phyloP scores from a whole-genome alignment of 169 alveolate genomes.

The Neospora caninum region DNA sequence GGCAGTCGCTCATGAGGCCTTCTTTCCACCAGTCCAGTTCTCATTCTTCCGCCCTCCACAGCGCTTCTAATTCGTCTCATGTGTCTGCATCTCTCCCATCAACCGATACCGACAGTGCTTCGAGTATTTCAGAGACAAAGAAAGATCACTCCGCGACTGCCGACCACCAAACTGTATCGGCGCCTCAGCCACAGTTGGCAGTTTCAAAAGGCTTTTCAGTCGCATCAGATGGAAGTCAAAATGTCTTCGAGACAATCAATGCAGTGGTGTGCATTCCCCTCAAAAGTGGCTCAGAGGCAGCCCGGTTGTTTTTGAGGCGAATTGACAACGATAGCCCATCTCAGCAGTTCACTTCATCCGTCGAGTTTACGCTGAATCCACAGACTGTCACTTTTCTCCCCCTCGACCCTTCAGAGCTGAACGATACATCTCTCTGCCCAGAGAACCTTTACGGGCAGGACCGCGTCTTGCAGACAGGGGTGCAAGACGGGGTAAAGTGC shows the following conservation, averaged over 20 bases:
- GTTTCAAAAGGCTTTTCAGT: too few species aligned
- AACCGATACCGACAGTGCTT: neutral
- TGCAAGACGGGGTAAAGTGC: too few species aligned
- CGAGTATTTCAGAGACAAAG: too few species aligned
- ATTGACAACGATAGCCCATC: neutral
- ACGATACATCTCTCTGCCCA: too few species aligned
- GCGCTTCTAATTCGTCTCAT: neutral
- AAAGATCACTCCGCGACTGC: too few species aligned
- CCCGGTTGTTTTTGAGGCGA: neutral
- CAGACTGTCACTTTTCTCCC: neutral
- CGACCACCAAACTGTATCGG: too few species aligned
- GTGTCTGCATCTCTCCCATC: neutral
- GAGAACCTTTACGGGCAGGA: too few species aligned
- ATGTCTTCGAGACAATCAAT: neutral
- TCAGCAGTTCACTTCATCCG: neutral
- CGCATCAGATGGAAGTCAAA: too few species aligned
- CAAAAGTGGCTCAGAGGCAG: neutral
- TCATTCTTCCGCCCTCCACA: neutral
- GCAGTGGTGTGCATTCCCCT: neutral
- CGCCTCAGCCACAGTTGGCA: too few species aligned
- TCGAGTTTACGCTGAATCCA: neutral
- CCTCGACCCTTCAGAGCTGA: too few species aligned
- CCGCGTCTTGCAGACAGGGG: too few species aligned
- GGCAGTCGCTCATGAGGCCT: neutral
- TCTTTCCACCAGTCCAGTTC: neutral